Evolutionary conservation across 176 grass and related monocot species (phyloP), one percentile per base, ranked within the genome.

Genomic region (Eremochloa ophiuroides): DNA sequence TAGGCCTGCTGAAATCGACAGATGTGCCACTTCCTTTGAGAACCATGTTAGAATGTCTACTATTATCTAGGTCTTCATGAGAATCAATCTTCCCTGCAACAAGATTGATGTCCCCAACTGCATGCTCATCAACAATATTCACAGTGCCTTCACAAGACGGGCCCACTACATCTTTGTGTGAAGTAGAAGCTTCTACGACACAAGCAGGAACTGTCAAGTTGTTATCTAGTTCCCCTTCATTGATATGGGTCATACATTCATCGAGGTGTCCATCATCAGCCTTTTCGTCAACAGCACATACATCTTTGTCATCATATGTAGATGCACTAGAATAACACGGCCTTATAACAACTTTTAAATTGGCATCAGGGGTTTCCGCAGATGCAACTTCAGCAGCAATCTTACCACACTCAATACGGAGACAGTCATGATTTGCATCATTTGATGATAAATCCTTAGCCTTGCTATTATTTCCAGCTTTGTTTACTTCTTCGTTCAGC

Each of bases 321-420:
- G 68, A 69, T 44, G 73, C 62, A 35, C 67, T 88, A 73, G 82
- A 55, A 88, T 71, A 28, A 40, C 75, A 62, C 56, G 71, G 56
- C 65, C 58, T 80, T 76, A 67, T 64, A 74, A 78, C 1, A 63
- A 74, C 23, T 40, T 94, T 88, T 77, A 83, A 84, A 77, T 46
- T 86, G 69, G 73, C 51, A 83, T 76, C 75, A 73, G 58, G 80
- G 72, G 28, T 73, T 80, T 69, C 80, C 46, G 69, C 25, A 48
- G 76, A 58, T 20, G 77, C 78, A 86, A 53, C 80, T 64, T 69
- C 82, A 46, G 73, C 50, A 88, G 44, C 30, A 61, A 76, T 68
- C 69, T 80, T 85, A 67, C 69, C 82, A 83, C 69, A 47, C 63
- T 17, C 63, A 79, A 68, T 34, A 56, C 41, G 80, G 39, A 79